Base-by-base conservation (phyloP, 441 rosid genomes). In the Erysimum cheiri region DNA sequence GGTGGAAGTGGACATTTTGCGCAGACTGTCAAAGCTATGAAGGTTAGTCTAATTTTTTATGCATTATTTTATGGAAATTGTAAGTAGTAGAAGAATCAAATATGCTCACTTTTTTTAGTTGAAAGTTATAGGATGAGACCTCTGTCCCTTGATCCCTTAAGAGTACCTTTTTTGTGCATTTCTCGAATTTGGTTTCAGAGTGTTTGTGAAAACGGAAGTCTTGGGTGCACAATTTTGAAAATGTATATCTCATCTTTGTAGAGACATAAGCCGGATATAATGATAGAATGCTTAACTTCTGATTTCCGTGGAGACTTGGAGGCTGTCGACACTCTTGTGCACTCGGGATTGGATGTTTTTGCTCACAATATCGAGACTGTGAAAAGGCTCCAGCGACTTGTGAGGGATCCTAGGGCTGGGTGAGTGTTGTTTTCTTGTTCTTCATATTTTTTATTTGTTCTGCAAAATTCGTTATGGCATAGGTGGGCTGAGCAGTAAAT, bases 1-100 rank as follows among this genome's bases (percentile, higher is more conserved):
- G 98, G 99, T n/a, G 98, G 99, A 72, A 95, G 99, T 76, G 93
- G 89, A 52, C 99, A 95, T 85, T 95, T 92, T 92, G 92, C 93
- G 19, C 81, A 73, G 85, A 95, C 99, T 64, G 99, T 92, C 32
- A 73, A 82, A 76, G 96, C 93, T 37, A 88, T 90, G 88, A 95
- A 95, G 94, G 99, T 95, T 4, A 48, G 72, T 72, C 50, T 69
- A 22, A 17, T 24, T 59, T 48, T 39, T 10, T 47, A 14, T 64
- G 17, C 56, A 13, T 5, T 44, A 40, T 33, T 12, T 24, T 73
- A 39, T 58, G 33, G 37, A 13, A 54, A 15, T 8, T 2, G 8
- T 24, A 37, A 64, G 24, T 39, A 56, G 28, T 17, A 43, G 11
- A 64, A 64, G 70, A 57, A 39, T 11, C 11, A 46, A 39, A n/a